These are phyloP conservation scores for Phytophthora kernoviae DNA, from an alignment of 352 stramenopile genomes.

Conservation along the genomic window DNA sequence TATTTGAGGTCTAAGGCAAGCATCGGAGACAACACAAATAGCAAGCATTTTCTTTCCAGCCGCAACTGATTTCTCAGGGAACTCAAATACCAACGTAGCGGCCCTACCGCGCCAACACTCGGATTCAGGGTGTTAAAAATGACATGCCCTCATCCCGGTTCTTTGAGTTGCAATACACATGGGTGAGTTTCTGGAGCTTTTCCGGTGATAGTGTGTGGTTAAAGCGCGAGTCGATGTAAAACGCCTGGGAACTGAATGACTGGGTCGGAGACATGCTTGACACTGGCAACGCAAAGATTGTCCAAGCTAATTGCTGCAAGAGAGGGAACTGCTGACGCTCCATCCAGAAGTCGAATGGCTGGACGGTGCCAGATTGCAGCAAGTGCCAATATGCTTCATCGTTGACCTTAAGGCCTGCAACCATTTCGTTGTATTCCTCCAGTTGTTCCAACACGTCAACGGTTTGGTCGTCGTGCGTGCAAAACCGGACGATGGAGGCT, in stretches of 20 bases:
- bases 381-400: constrained; percentile 65
- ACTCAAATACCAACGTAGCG: no score
- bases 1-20: no score
- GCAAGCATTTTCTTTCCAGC: no score
- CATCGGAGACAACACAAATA: no score
- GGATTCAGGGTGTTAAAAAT: no score
- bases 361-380: constrained; percentile 48
- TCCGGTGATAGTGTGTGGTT: constrained; percentile 37
- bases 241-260: constrained; percentile 40
- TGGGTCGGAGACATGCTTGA: constrained; percentile 40
- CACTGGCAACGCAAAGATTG: constrained; percentile 61
- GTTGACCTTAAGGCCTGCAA: constrained; percentile 54
- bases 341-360: constrained; percentile 63
- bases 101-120: no score
- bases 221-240: constrained; percentile 50
- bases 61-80: no score
- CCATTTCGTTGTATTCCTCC: constrained; percentile 51
- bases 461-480: constrained; percentile 30
- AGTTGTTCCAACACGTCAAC: constrained; percentile 57
- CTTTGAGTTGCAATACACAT: constrained; percentile 66
- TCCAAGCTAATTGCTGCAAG: constrained; percentile 60
- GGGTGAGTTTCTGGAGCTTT: constrained; percentile 63
- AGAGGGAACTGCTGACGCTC: constrained; percentile 62
- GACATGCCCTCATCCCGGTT: no score
- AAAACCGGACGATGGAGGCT: constrained; percentile 55